phyloP scores from a whole-genome alignment of 345 rosid genomes.

The Salix dunnii region DNA sequence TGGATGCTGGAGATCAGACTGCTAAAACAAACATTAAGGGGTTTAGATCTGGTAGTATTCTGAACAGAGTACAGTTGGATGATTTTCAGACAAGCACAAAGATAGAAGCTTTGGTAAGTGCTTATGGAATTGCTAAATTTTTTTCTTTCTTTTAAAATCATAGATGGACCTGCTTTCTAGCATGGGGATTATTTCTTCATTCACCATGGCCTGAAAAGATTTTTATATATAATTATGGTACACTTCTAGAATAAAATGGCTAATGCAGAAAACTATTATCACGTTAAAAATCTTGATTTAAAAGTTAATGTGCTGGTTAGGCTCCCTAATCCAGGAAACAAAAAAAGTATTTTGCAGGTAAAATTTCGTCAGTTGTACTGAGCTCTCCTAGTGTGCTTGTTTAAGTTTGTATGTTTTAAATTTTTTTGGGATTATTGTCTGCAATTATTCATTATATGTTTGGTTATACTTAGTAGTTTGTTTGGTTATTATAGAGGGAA shows the following conservation, averaged over 20 bases:
- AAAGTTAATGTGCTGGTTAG: not conserved
- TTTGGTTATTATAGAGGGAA: slow-evolving; percentile 61
- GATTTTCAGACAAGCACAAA: slow-evolving; percentile 97
- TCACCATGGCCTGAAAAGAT: not conserved
- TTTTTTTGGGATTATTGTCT: not conserved
- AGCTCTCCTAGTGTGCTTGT: not conserved
- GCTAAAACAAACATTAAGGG: slow-evolving; percentile 65
- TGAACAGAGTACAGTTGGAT: slow-evolving; percentile 70
- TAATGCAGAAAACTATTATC: not conserved
- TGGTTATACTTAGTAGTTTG: slow-evolving; percentile 1
- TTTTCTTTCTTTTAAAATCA: not conserved
- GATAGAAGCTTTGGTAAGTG: slow-evolving; percentile 91
- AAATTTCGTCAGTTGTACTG: not conserved
- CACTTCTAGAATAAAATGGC: slow-evolving; percentile 1
- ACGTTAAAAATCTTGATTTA: not conserved
- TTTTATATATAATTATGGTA: not conserved
- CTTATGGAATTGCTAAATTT: slow-evolving; percentile 6
- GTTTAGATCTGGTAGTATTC: slow-evolving; percentile 73
- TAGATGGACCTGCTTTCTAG: not conserved
- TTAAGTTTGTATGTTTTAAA: not conserved
- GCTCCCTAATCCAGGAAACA: not conserved
- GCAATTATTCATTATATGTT: not conserved
- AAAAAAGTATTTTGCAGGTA: not conserved
- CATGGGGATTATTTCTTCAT: not conserved
- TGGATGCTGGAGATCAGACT: slow-evolving; percentile 41